Conservation (phyloP, 179 eudicot genomes). For the Nepenthes alata region DNA sequence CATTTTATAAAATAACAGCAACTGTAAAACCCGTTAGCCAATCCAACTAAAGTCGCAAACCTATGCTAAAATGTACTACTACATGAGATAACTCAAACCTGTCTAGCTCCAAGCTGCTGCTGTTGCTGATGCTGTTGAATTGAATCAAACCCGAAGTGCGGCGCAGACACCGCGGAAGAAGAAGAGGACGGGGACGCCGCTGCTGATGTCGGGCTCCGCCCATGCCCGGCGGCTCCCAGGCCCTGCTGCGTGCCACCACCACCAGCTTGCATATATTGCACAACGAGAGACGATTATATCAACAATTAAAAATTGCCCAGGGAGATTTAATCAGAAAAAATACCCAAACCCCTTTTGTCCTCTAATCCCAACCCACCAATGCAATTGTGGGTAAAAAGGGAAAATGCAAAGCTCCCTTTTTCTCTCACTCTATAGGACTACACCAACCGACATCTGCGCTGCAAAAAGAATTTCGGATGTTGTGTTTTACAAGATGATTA, state of each 20-base stretch:
- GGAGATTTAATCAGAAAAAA: background rate
- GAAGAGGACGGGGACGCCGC: conserved; percentile 77
- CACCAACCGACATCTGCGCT: conserved; percentile 6
- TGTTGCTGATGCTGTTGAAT: conserved; percentile 22
- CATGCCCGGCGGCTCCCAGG: conserved; percentile 42
- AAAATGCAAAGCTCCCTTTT: background rate
- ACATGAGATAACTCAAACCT: conserved; percentile 35
- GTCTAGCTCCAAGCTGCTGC: conserved; percentile 32
- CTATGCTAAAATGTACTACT: background rate
- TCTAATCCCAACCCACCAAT: background rate
- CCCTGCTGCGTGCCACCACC: conserved; percentile 56
- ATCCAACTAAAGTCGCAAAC: background rate
- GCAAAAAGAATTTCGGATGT: background rate
- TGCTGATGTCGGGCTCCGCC: conserved; percentile 58
- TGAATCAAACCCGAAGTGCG: conserved; percentile 56
- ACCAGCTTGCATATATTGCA: conserved; percentile 61
- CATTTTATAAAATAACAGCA: too few species aligned
- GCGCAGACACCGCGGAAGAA: conserved; percentile 57
- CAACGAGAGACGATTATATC: background rate
- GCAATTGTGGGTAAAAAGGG: background rate
- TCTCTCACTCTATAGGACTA: background rate
- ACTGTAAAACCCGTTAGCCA: too few species aligned
- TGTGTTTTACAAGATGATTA: background rate
- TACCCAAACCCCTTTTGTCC: conserved; percentile 7
- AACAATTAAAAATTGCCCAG: too few species aligned